Conservation (phyloP, 345 rosid species). For the Populus nigra region DNA sequence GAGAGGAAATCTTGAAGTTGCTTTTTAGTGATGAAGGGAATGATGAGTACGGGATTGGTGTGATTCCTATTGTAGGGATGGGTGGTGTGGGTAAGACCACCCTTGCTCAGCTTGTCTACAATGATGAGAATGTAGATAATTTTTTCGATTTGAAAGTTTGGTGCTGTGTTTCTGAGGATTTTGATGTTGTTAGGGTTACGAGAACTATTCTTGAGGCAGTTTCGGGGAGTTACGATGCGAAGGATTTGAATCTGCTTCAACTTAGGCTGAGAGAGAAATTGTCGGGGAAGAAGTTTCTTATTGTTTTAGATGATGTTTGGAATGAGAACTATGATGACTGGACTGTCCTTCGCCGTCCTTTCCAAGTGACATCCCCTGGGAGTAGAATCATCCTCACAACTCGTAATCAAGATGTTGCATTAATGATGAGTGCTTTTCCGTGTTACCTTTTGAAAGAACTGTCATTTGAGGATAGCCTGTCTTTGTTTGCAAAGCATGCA, state of each 20-base stretch:
- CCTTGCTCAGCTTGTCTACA: slow-evolving; percentile 1
- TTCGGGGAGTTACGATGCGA: not conserved
- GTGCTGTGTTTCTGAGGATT: slow-evolving; percentile 32
- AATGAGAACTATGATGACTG: slow-evolving; percentile 1
- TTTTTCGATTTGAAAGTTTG: slow-evolving; percentile 21
- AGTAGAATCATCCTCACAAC: slow-evolving; percentile 13
- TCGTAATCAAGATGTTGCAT: not conserved
- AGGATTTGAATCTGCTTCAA: not conserved
- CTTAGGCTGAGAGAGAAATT: not conserved
- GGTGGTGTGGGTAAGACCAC: not conserved
- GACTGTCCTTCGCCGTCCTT: not conserved
- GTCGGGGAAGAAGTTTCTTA: not conserved
- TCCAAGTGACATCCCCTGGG: not conserved
- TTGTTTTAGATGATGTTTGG: slow-evolving; percentile 11
- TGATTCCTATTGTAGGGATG: not conserved
- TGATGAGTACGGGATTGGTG: not conserved
- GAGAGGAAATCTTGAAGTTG: not conserved
- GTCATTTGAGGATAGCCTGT: slow-evolving; percentile 18
- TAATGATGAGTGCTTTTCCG: not conserved
- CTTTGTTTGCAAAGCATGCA: slow-evolving; percentile 16
- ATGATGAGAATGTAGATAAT: not conserved
- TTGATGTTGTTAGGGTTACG: slow-evolving; percentile 30
- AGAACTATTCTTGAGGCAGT: slow-evolving; percentile 10
- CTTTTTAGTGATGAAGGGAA: not conserved
- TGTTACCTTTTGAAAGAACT: not conserved